Conservation (phyloP, 306 rosid species). For the Mimosa pudica region DNA sequence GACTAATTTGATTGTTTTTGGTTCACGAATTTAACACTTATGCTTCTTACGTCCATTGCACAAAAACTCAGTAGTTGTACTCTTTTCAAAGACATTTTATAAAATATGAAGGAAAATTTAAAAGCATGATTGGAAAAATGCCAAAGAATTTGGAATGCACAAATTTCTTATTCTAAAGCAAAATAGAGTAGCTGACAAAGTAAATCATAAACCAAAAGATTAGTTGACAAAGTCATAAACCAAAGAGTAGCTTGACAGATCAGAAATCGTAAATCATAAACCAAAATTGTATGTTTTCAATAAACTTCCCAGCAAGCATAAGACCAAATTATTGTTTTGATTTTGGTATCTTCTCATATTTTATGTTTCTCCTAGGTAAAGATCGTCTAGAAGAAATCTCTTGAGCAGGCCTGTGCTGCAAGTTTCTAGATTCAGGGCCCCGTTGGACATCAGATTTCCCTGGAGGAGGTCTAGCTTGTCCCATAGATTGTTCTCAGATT, state of each 20-base stretch:
- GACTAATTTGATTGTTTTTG: too few relatives aligned
- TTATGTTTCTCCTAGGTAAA: constrained; percentile 53
- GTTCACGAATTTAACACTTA: too few relatives aligned
- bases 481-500: constrained; percentile 55
- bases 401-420: constrained; percentile 58
- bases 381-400: constrained; percentile 64
- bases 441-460: constrained; percentile 89
- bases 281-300: not conserved
- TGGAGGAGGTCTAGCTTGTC: constrained; percentile 52
- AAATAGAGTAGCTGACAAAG: not conserved
- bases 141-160: not conserved
- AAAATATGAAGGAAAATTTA: too few relatives aligned
- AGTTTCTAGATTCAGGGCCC: constrained; percentile 66
- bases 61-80: too few relatives aligned
- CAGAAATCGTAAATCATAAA: not conserved
- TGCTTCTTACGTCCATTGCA: not conserved
- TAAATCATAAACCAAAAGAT: not conserved
- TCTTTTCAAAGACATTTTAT: not conserved
- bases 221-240: not conserved
- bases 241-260: not conserved
- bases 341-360: constrained; percentile 29
- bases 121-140: not conserved
- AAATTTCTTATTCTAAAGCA: not conserved
- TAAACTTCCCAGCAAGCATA: not conserved
- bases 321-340: too few relatives aligned